Conservation (phyloP, 2,329 filamentous ascomycete genomes). For the Davidsoniella eucalypti region DNA sequence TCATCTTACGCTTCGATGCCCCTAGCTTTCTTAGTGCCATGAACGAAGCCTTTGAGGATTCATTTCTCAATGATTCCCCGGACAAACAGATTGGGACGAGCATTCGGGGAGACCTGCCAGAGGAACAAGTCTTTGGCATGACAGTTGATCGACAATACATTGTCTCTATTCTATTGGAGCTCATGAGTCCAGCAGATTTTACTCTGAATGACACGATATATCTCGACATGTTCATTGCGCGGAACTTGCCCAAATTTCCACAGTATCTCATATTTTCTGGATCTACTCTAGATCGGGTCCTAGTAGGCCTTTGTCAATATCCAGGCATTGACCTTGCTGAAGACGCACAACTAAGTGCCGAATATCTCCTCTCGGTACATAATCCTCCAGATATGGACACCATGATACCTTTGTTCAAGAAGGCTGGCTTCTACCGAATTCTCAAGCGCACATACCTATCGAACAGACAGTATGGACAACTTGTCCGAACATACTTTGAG, state of each 20-base stretch:
- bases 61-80: constrained; percentile 70
- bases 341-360: constrained; percentile 90
- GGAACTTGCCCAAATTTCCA: constrained; percentile 89
- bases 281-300: constrained; percentile 63
- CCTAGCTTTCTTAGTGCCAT: constrained; percentile 86
- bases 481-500: constrained; percentile 70
- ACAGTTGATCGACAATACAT: constrained; percentile 86
- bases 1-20: constrained; percentile 76
- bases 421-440: constrained; percentile 77
- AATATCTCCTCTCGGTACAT: constrained; percentile 87
- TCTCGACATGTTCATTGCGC: constrained; percentile 94
- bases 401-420: constrained; percentile 60
- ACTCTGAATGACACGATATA: constrained; percentile 73
- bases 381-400: constrained; percentile 67
- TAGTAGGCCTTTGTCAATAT: constrained; percentile 71
- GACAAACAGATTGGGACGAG: constrained; percentile 42
- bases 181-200: constrained; percentile 70
- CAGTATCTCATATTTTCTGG: constrained; percentile 88
- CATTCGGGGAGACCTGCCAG: constrained; percentile 34
- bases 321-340: constrained; percentile 67
- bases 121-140: constrained; percentile 49
- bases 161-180: constrained; percentile 74
- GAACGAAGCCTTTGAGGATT: constrained; percentile 94
- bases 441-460: constrained; percentile 73
- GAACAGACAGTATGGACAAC: constrained; percentile 62